These are phyloP conservation scores for Parathielavia hyrcaniae DNA, from an alignment of 495 filamentous ascomycete species.

Conservation along the genomic window DNA sequence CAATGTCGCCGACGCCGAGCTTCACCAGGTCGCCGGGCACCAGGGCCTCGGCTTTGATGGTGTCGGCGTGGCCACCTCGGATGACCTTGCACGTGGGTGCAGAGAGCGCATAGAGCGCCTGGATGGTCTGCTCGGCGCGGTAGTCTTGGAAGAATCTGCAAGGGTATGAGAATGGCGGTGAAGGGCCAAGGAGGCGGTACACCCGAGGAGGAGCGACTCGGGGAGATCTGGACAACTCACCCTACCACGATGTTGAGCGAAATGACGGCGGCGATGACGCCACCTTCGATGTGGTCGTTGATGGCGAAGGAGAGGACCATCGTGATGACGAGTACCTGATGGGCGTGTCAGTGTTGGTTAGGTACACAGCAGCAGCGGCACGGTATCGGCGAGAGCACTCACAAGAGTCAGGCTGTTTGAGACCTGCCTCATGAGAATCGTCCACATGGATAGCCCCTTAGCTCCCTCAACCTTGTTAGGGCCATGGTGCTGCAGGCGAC, in stretches of 20 bases:
- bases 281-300: conserved; percentile 75
- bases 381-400: not conserved
- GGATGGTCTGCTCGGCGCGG: conserved; percentile 80
- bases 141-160: conserved; percentile 72
- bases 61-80: conserved; percentile 57
- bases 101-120: conserved; percentile 68
- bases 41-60: conserved; percentile 57
- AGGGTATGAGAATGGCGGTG: not conserved
- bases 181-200: no score
- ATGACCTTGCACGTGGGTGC: conserved; percentile 73
- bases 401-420: conserved; percentile 46
- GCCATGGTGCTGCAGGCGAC: conserved; percentile 44
- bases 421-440: conserved; percentile 51
- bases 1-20: conserved; percentile 72
- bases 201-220: not conserved
- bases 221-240: conserved; percentile 3
- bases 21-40: conserved; percentile 75
- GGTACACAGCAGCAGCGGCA: not conserved
- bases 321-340: conserved; percentile 73
- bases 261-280: conserved; percentile 76
- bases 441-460: conserved; percentile 48
- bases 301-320: conserved; percentile 81
- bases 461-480: conserved; percentile 48
- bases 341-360: not conserved
- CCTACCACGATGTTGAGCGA: conserved; percentile 70